These are phyloP conservation scores for Tetradesmus lagerheimii DNA, from an alignment of 139 green algal species.

Conservation along the genomic window DNA sequence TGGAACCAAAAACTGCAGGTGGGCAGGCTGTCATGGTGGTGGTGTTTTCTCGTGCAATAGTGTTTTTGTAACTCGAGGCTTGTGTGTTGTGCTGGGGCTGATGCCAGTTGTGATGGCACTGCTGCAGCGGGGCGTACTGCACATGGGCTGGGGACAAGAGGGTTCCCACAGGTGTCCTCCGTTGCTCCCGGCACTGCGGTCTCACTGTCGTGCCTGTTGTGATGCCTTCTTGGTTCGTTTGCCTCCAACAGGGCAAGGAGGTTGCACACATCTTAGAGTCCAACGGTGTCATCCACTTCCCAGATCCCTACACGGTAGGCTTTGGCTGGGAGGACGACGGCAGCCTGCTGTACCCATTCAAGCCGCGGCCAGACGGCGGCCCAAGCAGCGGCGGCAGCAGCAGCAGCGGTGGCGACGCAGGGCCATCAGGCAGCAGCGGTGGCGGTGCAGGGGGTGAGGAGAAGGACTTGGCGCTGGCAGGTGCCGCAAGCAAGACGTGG, in stretches of 20 bases:
- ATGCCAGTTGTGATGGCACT: no score
- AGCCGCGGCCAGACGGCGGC: neutral
- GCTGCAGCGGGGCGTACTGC: slow-evolving; percentile 50
- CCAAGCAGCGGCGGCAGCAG: neutral
- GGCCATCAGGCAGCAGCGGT: neutral
- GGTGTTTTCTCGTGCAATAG: no score
- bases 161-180: no score
- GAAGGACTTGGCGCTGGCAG: slow-evolving; percentile 27
- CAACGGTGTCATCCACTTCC: slow-evolving; percentile 70
- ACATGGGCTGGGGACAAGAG: neutral
- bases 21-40: no score
- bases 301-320: slow-evolving; percentile 54
- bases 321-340: slow-evolving; percentile 50
- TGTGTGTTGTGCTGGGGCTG: no score
- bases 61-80: no score
- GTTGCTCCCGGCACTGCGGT: no score
- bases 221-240: no score
- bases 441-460: neutral
- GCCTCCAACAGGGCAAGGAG: slow-evolving; percentile 47
- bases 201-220: no score
- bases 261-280: slow-evolving; percentile 65
- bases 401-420: neutral
- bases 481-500: slow-evolving; percentile 58
- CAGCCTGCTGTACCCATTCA: slow-evolving; percentile 64
- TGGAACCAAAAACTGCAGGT: no score